Percentiles rank a stretch among this genome's conserved stretches.
Evolutionary conservation across 441 rosid species (phyloP).

Genomic region (Adansonia gregorii): DNA sequence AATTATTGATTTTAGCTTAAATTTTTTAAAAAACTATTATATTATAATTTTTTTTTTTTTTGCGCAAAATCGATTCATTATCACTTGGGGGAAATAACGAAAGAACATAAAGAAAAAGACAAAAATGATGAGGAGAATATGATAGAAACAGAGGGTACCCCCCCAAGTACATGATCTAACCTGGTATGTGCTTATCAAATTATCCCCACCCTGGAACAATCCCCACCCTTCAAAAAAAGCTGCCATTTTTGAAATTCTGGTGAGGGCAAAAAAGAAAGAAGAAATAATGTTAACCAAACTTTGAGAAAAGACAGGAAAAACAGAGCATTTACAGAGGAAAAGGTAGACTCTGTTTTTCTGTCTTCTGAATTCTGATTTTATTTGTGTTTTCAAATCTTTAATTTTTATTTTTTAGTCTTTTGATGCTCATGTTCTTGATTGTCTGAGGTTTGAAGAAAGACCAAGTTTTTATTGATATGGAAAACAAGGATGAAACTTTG

Average conservation of each 20-base stretch:
- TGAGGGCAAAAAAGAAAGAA: conserved; percentile 10
- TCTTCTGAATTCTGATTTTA: not conserved
- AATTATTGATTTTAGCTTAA: no score
- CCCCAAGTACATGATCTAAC: conserved; percentile 43
- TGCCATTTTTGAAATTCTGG: conserved; percentile 35
- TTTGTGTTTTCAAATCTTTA: not conserved
- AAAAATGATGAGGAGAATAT: not conserved
- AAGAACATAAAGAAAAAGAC: not conserved
- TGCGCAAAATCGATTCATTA: no score
- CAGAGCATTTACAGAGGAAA: conserved; percentile 12
- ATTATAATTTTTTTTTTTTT: not conserved
- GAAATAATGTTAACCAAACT: not conserved
- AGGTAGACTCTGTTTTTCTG: conserved; percentile 28
- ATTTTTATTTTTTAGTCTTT: not conserved
- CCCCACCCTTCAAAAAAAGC: conserved; percentile 25
- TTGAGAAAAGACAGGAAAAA: conserved; percentile 11
- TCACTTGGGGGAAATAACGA: not conserved
- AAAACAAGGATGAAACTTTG: conserved; percentile 43
- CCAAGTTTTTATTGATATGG: conserved; percentile 37
- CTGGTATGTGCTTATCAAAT: conserved; percentile 23
- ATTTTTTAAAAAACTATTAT: no score
- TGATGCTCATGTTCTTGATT: not conserved
- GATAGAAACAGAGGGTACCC: conserved; percentile 37
- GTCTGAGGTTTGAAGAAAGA: conserved; percentile 1
- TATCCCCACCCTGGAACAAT: conserved; percentile 23